These are phyloP conservation scores for Rubus parviflorus DNA, from an alignment of 306 rosid genomes.

Conservation along the genomic window DNA sequence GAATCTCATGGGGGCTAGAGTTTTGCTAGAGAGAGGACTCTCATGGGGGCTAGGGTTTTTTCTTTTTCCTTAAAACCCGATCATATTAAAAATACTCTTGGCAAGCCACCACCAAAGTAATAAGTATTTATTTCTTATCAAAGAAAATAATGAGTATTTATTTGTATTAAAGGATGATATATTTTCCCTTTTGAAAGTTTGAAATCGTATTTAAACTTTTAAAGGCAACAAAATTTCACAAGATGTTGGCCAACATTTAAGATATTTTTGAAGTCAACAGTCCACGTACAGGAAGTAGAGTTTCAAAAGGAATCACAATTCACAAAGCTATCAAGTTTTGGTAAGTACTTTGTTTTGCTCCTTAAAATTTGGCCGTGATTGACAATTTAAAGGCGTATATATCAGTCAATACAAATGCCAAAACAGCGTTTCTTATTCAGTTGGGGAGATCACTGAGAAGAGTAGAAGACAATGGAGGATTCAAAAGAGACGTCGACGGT, in stretches of 20 bases:
- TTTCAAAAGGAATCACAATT: neutral
- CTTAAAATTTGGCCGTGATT: conserved; percentile 5
- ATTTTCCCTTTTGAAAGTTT: neutral
- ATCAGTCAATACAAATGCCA: neutral
- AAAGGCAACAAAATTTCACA: neutral
- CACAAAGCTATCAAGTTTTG: neutral
- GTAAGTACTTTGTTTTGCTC: neutral
- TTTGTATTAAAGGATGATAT: neutral
- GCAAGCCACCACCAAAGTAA: too few relatives aligned
- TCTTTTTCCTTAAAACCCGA: too few relatives aligned
- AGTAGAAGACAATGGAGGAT: neutral
- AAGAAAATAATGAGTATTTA: neutral
- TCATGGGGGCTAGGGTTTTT: too few relatives aligned
- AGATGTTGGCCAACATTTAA: neutral
- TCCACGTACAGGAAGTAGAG: conserved; percentile 3
- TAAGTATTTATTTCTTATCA: neutral
- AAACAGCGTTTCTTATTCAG: neutral
- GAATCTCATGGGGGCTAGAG: too few relatives aligned
- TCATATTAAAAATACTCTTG: too few relatives aligned
- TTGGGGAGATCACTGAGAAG: neutral
- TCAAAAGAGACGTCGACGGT: neutral
- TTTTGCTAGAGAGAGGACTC: too few relatives aligned
- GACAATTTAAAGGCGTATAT: neutral
- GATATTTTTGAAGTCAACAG: neutral
- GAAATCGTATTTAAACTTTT: neutral